Percentiles rank a stretch among this genome's conserved stretches.
These are phyloP conservation scores for Penicillium arizonense DNA, from an alignment of 495 filamentous ascomycete genomes.

Conservation along the genomic window DNA sequence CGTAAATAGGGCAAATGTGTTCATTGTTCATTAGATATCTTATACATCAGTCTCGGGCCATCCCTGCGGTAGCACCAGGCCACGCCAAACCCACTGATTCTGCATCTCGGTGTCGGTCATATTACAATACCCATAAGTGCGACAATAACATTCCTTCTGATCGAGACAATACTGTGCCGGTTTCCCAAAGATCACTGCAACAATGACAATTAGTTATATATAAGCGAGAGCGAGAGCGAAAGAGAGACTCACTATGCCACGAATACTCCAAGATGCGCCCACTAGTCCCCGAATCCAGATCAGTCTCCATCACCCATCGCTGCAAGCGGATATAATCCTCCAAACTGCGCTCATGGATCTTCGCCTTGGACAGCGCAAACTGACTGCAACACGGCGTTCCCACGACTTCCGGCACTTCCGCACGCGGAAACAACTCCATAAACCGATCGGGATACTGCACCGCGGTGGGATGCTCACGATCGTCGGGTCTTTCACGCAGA, in stretches of 20 bases:
- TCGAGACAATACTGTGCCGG: slow-evolving; percentile 31
- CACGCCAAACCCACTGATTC: slow-evolving; percentile 26
- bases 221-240: background rate
- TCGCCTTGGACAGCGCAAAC: slow-evolving; percentile 59
- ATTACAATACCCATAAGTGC: slow-evolving; percentile 35
- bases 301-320: slow-evolving; percentile 60
- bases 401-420: slow-evolving; percentile 27
- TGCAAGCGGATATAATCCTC: slow-evolving; percentile 53
- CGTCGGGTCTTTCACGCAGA: slow-evolving; percentile 20
- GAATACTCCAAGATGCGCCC: slow-evolving; percentile 67
- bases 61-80: slow-evolving; percentile 14
- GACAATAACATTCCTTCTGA: slow-evolving; percentile 38
- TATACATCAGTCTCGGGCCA: slow-evolving; percentile 14
- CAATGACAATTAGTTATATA: background rate
- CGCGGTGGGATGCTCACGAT: slow-evolving; percentile 16
- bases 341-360: slow-evolving; percentile 40
- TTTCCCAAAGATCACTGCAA: slow-evolving; percentile 27
- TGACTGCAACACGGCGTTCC: slow-evolving; percentile 63
- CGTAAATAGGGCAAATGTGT: background rate
- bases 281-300: slow-evolving; percentile 48
- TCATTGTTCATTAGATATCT: background rate
- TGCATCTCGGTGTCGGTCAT: slow-evolving; percentile 17
- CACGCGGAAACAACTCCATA: slow-evolving; percentile 38
- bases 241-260: slow-evolving; percentile 56
- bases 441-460: slow-evolving; percentile 27